Evolutionary conservation across 306 rosid genomes (phyloP).

Genomic region (Dicorynia guianensis): DNA sequence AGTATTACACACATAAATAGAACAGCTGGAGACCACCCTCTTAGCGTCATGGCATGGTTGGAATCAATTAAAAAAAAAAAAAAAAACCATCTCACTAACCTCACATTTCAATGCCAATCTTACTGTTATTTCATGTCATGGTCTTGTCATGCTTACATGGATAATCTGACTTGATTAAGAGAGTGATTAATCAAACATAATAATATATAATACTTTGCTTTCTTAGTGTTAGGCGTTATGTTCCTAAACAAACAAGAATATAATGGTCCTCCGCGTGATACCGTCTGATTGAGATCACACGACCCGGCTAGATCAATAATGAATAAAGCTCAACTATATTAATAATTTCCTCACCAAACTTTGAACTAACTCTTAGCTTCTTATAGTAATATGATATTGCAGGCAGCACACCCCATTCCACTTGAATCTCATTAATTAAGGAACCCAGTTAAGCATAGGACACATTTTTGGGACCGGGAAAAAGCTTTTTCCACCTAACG

Average conservation of each 20-base stretch:
- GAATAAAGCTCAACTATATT: conserved; percentile 34
- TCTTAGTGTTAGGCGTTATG: conserved; percentile 24
- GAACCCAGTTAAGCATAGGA: conserved; percentile 13
- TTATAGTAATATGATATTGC: neutral
- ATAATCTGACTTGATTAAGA: conserved; percentile 50
- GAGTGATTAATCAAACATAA: conserved; percentile 29
- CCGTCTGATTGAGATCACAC: conserved; percentile 28
- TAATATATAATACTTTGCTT: conserved; percentile 11
- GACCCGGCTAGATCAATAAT: neutral
- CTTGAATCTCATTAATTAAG: neutral
- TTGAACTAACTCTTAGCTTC: conserved; percentile 2
- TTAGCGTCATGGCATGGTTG: conserved; percentile 39
- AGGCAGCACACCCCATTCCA: neutral
- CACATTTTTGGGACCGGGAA: no score
- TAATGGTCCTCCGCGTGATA: conserved; percentile 46
- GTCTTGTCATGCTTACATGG: conserved; percentile 36
- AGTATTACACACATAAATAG: neutral
- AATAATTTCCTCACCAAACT: conserved; percentile 34
- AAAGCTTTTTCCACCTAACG: no score
- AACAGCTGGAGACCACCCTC: conserved; percentile 41
- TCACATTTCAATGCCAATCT: conserved; percentile 25
- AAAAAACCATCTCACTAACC: conserved; percentile 16
- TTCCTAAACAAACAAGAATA: conserved; percentile 29
- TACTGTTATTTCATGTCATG: conserved; percentile 7
- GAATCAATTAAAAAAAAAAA: conserved; percentile 28